These are phyloP conservation scores for Lactarius sp. DNA, from an alignment of 768 basidiomycete species.

Conservation along the genomic window DNA sequence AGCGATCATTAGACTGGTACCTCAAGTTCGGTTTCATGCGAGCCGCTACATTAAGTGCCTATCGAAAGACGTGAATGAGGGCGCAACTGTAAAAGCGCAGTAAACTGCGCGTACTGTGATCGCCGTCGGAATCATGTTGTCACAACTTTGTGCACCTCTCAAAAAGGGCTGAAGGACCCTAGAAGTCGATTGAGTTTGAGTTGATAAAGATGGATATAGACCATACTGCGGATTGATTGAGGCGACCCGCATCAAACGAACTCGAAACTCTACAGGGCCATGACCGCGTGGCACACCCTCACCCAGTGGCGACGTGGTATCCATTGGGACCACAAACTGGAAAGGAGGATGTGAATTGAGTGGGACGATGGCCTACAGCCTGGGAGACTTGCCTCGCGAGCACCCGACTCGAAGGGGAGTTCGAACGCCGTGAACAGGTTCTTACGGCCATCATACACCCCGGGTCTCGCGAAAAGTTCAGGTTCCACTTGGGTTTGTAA, in stretches of 20 bases:
- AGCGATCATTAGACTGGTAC: conserved; percentile 59
- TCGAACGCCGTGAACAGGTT: conserved; percentile 62
- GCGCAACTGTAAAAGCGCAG: background rate
- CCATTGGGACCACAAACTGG: conserved; percentile 60
- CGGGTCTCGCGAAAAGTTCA: conserved; percentile 63
- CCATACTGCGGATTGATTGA: conserved; percentile 82
- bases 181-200: background rate
- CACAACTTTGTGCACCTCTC: conserved; percentile 57
- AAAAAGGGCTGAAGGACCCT: conserved; percentile 65
- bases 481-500: conserved; percentile 57
- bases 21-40: conserved; percentile 66
- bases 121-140: conserved; percentile 62
- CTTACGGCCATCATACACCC: conserved; percentile 76
- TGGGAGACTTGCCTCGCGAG: conserved; percentile 42
- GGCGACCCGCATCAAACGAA: conserved; percentile 60
- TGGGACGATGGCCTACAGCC: background rate
- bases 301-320: conserved; percentile 27
- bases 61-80: background rate
- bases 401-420: conserved; percentile 50
- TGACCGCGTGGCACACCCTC: too few species aligned
- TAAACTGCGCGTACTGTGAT: conserved; percentile 45
- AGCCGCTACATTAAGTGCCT: conserved; percentile 72
- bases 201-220: conserved; percentile 27
- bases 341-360: conserved; percentile 10
- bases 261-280: conserved; percentile 44